Conservation (phyloP, 129 eudicot genomes). For the Solidago caesia region DNA sequence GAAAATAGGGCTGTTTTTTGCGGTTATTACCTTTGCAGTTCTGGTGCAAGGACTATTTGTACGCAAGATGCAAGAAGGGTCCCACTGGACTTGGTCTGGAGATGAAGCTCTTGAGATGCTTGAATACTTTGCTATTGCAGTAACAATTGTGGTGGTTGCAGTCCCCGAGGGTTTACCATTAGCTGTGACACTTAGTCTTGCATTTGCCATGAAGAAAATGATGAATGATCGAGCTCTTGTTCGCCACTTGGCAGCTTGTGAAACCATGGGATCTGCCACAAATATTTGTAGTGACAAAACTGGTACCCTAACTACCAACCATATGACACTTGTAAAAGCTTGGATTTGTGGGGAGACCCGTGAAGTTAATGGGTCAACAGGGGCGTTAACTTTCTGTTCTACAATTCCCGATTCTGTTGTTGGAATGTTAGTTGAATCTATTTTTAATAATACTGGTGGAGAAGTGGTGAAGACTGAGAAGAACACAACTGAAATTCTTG, state of each 20-base stretch:
- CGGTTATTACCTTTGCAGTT: conserved; percentile 88
- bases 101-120: conserved; percentile 80
- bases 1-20: conserved; percentile 87
- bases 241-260: conserved; percentile 95
- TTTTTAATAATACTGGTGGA: conserved; percentile 82
- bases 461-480: conserved; percentile 64
- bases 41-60: conserved; percentile 66
- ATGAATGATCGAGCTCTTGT: conserved; percentile 97
- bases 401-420: conserved; percentile 57
- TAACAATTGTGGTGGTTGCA: conserved; percentile 91
- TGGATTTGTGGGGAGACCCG: conserved; percentile 66
- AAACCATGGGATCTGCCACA: conserved; percentile 97
- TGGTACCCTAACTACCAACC: conserved; percentile 90
- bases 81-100: conserved; percentile 72
- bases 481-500: conserved; percentile 69
- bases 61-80: conserved; percentile 57
- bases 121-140: conserved; percentile 92
- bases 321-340: conserved; percentile 85
- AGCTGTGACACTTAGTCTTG: conserved; percentile 91
- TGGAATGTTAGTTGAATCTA: conserved; percentile 57
- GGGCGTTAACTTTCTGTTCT: conserved; percentile 26
- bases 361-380: conserved; percentile 40
- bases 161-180: conserved; percentile 95
- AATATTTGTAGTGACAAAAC: conserved; percentile 92
- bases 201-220: conserved; percentile 98